Evolutionary conservation across 768 basidiomycete species (phyloP), one percentile per base, ranked within the genome.

Genomic region (Trametes maxima): DNA sequence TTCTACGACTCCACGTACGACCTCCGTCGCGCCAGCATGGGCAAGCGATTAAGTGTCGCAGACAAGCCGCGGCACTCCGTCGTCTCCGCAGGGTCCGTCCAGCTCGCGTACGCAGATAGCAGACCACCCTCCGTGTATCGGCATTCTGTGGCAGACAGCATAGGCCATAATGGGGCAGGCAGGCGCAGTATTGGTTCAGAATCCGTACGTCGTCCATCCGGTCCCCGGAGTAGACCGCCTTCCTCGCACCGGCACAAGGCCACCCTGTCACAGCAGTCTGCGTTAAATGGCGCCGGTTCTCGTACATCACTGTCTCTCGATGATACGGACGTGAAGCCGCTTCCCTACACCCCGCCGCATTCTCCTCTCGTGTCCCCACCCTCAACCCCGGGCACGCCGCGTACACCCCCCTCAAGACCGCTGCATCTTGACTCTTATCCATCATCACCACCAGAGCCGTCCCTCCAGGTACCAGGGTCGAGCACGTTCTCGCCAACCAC

Each of bases 1-100:
- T 73, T 63, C 57, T 68, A 72, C 45, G 73, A 76, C 63, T 56
- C 70, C 49, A 70, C 73, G 44, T 63, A 64, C 49, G 62, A 59
- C 54, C 53, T 59, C 40, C 57, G 53, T 13, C 57, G 62, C 39
- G 69, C 60, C 67, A 64, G 53, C 19, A 66, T 67, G 54, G 55
- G 62, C 37, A 72, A 64, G 48, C 47, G 21, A 44, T 21, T 48
- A 67, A 71, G 66, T 67, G 68, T 57, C 57, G 67, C 50, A 62
- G 72, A 50, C 60, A 61, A 48, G 36, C 60, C 63, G 52, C 53
- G 66, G 51, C 60, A 57, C 21, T 72, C 74, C 13, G 55, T 66
- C 43, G 46, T 68, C 19, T 73, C 74, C 22, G 68, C 69, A 57
- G 62, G 69, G 44, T 72, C 73, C 13, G 62, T 62, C 19, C 74